Base-by-base conservation (phyloP, 2,329 filamentous ascomycete genomes). In the Fusarium stilboides region DNA sequence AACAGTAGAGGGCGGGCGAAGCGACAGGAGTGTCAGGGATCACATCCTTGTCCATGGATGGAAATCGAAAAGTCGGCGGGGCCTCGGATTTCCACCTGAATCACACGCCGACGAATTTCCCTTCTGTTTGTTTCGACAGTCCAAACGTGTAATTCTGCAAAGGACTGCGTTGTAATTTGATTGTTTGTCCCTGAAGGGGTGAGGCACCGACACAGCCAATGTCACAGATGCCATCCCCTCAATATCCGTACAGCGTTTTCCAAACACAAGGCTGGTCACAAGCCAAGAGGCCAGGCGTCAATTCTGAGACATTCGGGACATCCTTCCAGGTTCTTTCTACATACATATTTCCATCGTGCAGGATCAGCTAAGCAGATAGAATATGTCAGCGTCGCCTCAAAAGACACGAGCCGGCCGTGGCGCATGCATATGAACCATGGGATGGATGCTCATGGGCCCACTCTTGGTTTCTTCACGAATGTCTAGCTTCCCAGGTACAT, bases 11-110 rank as follows among this genome's bases (percentile, higher is more conserved):
- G 33, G 26, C 42, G 42, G 31, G 55, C 49, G 39, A 62, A 24
- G 36, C 39, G 39, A 57, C 34, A 50, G 58, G 49, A 47, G 57
- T 43, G 47, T n/a, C 62, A 65, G 46, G 62, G 54, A 54, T 65
- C 45, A 19, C 26, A 65, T 43, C 62, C 62, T 52, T 65, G 62
- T 53, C 43, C 28, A 44, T 65, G 62, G 46, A 65, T 60, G 26
- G 46, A 42, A 65, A 65, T 65, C 55, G 62, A 65, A 65, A 45
- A 65, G 46, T 34, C 17, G 28, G 65, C 61, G 61, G 62, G 65
- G 66, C 65, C 61, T 34, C 42, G 60, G 34, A 45, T 43, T 44
- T 67, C 54, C 65, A 69, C 65, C 65, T 69, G 65, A 69, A 69
- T 69, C 65, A 62, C 40, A 69, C 59, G 59, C 61, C 47, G 46